A percentile compares a stretch with the other conserved stretches of the same genome.
Conservation (phyloP, 106 monocot genomes). For the Hemerocallis citrina region DNA sequence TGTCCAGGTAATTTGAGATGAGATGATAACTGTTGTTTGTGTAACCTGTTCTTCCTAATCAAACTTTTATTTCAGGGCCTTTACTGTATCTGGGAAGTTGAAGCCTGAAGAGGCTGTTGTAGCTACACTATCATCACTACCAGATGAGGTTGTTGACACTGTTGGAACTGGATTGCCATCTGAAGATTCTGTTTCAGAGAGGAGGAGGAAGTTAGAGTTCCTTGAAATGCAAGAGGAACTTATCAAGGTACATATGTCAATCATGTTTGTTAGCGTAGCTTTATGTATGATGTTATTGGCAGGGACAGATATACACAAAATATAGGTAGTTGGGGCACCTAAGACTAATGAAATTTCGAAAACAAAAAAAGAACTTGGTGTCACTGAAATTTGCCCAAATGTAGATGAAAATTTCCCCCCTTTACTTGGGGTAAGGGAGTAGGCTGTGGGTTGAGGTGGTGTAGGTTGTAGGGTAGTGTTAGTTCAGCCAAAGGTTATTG, state of each 20-base stretch:
- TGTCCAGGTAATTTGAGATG: slow-evolving; percentile 60
- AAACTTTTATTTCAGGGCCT: slow-evolving; percentile 39
- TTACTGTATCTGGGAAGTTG: slow-evolving; percentile 84
- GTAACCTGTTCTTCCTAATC: slow-evolving; percentile 1
- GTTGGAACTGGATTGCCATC: slow-evolving; percentile 87
- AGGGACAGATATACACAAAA: too few species aligned
- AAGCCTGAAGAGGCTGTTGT: slow-evolving; percentile 96
- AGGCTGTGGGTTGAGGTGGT: too few species aligned
- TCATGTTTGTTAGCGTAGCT: too few species aligned
- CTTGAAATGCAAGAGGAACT: slow-evolving; percentile 99
- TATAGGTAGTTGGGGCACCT: too few species aligned
- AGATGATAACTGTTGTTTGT: not conserved
- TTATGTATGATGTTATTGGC: too few species aligned
- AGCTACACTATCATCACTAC: slow-evolving; percentile 89
- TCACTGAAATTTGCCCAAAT: not conserved
- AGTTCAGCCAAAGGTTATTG: too few species aligned
- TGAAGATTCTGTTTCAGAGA: slow-evolving; percentile 97
- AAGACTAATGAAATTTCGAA: not conserved
- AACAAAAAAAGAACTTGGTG: not conserved
- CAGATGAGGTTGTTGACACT: slow-evolving; percentile 96
- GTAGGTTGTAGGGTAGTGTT: too few species aligned
- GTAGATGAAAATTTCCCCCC: too few species aligned
- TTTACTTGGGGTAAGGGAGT: too few species aligned
- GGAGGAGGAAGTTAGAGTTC: slow-evolving; percentile 85
- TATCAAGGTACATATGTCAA: slow-evolving; percentile 56